Conservation (phyloP, 371 early-diverging fungal species). For the Mucor circinelloides region DNA sequence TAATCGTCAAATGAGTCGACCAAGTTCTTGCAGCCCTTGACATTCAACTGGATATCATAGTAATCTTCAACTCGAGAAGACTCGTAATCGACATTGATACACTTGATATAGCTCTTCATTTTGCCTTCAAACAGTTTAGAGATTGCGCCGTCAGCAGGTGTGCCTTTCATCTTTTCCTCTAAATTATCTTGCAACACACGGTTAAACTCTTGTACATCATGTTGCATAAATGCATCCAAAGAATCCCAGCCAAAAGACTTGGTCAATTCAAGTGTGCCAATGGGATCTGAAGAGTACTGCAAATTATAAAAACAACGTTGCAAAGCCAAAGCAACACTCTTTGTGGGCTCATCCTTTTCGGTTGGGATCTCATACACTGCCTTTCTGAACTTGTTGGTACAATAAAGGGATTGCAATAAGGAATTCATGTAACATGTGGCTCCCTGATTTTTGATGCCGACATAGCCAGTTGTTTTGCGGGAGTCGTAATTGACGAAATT, state of each 20-base stretch:
- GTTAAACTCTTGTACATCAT: constrained; percentile 97
- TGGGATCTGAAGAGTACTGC: constrained; percentile 57
- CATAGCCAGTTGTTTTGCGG: constrained; percentile 87
- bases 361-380: constrained; percentile 92
- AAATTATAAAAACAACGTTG: constrained; percentile 95
- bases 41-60: constrained; percentile 88
- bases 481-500: constrained; percentile 87
- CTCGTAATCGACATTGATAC: constrained; percentile 92
- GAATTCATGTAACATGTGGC: constrained; percentile 99
- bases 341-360: constrained; percentile 79
- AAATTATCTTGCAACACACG: constrained; percentile 94
- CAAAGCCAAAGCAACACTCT: constrained; percentile 87
- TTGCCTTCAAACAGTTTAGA: constrained; percentile 89
- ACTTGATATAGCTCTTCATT: constrained; percentile 94
- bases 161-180: constrained; percentile 87
- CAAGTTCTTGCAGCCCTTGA: constrained; percentile 89
- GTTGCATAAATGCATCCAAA: constrained; percentile 92
- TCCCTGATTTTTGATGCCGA: constrained; percentile 97
- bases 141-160: constrained; percentile 92
- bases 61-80: constrained; percentile 82
- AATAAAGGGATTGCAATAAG: constrained; percentile 95
- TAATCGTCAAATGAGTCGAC: constrained; percentile 91
- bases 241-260: constrained; percentile 98
- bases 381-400: constrained; percentile 92
- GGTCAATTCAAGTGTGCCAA: constrained; percentile 89